Percentiles rank a stretch among this genome's conserved stretches.
phyloP scores from a whole-genome alignment of 805 yeast species.

The Teunomyces gatunensis region DNA sequence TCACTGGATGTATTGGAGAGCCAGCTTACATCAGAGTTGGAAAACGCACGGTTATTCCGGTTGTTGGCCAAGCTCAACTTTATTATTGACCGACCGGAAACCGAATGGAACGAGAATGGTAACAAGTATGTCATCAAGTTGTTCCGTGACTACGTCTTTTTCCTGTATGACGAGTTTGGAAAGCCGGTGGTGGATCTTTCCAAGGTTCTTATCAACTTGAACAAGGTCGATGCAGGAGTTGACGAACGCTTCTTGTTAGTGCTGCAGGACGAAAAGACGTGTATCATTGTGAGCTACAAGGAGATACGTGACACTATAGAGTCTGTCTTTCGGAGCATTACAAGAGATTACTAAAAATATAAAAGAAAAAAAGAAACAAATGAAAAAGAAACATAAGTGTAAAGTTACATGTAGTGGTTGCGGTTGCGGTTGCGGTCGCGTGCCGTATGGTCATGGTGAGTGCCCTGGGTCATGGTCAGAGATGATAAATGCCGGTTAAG shows the following conservation, averaged over 20 bases:
- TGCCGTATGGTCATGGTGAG: neutral
- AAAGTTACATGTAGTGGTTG: neutral
- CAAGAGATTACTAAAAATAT: slow-evolving; percentile 11
- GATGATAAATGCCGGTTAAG: neutral
- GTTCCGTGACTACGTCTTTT: slow-evolving; percentile 83
- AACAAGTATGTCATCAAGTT: slow-evolving; percentile 59
- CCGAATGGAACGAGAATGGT: slow-evolving; percentile 70
- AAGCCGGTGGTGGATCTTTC: slow-evolving; percentile 77
- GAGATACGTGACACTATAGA: slow-evolving; percentile 75
- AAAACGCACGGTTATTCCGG: slow-evolving; percentile 84
- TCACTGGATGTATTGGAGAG: slow-evolving; percentile 59
- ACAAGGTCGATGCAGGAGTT: slow-evolving; percentile 89
- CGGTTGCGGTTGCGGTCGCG: neutral
- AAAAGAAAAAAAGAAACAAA: neutral
- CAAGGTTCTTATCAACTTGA: slow-evolving; percentile 73
- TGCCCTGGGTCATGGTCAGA: neutral
- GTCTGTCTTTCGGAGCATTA: slow-evolving; percentile 57
- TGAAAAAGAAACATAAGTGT: neutral
- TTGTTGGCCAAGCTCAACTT: slow-evolving; percentile 78
- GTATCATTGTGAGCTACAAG: slow-evolving; percentile 81
- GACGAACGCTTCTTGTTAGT: slow-evolving; percentile 80
- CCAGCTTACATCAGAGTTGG: slow-evolving; percentile 68
- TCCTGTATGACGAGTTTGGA: slow-evolving; percentile 76
- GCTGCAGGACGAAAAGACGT: slow-evolving; percentile 79
- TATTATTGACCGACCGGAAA: slow-evolving; percentile 70